Conservation (phyloP, 2,329 filamentous ascomycete genomes). For the Aspergillus novoparasiticus region DNA sequence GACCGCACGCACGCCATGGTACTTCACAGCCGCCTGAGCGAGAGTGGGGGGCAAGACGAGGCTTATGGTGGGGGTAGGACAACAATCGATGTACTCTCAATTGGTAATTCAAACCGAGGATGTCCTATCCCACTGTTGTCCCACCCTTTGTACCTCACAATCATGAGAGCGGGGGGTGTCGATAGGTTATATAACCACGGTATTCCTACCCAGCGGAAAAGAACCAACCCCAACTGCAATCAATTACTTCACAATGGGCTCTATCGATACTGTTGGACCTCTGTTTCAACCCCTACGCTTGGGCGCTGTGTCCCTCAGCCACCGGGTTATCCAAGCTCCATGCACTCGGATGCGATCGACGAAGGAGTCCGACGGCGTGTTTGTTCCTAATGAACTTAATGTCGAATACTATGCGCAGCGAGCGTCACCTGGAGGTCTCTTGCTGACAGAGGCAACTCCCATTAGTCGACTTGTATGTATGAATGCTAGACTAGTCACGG, state of each 20-base stretch:
- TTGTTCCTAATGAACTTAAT: slow-evolving; percentile 30
- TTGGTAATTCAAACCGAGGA: background rate
- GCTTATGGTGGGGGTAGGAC: background rate
- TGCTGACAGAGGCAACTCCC: slow-evolving; percentile 37
- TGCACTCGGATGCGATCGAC: slow-evolving; percentile 31
- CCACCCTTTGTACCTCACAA: background rate
- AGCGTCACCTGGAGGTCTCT: slow-evolving; percentile 35
- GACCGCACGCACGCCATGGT: too few relatives aligned
- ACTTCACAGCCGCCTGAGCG: background rate
- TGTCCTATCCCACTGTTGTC: background rate
- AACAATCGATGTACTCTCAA: background rate
- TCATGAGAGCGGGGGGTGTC: too few relatives aligned
- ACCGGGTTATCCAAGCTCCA: slow-evolving; percentile 31
- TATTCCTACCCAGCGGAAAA: background rate
- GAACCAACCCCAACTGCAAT: background rate
- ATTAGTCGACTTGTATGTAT: slow-evolving; percentile 29
- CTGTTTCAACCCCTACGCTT: slow-evolving; percentile 41
- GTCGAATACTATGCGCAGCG: slow-evolving; percentile 37
- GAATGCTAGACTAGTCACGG: background rate
- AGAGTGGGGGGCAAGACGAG: background rate
- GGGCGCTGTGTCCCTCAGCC: slow-evolving; percentile 26
- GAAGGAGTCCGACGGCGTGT: slow-evolving; percentile 17
- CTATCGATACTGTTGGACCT: slow-evolving; percentile 14
- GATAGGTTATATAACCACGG: background rate
- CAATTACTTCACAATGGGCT: slow-evolving; percentile 24